Conservation (phyloP, 2,329 filamentous ascomycete species). For the Exophiala mesophila region DNA sequence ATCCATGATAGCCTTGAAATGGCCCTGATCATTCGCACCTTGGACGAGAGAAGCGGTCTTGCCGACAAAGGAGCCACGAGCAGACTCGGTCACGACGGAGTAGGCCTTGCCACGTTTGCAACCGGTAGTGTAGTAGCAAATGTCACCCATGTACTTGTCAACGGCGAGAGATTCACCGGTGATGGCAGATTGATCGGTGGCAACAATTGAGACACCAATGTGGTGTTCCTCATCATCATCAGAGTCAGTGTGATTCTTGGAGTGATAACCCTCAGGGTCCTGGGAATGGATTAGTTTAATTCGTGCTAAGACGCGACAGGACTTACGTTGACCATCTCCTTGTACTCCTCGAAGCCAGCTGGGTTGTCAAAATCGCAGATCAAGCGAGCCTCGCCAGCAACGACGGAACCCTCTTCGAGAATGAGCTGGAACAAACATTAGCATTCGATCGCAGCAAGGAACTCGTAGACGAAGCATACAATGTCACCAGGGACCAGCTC, state of each 20-base stretch:
- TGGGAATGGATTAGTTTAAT: conserved; percentile 27
- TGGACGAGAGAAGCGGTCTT: conserved; percentile 69
- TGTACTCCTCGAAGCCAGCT: conserved; percentile 63
- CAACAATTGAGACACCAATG: conserved; percentile 62
- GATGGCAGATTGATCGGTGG: conserved; percentile 74
- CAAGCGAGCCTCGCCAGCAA: conserved; percentile 64
- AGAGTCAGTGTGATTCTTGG: conserved; percentile 54
- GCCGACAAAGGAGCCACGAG: conserved; percentile 70
- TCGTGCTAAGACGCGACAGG: no score
- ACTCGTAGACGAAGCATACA: conserved; percentile 43
- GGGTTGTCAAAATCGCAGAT: conserved; percentile 68
- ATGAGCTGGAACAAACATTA: conserved; percentile 48
- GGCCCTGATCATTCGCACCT: conserved; percentile 69
- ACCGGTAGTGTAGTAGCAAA: conserved; percentile 72
- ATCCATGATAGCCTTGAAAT: conserved; percentile 82
- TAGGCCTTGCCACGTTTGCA: conserved; percentile 77
- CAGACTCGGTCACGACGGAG: conserved; percentile 62
- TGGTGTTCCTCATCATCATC: conserved; percentile 57
- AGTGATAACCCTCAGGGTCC: conserved; percentile 56
- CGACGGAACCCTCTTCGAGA: conserved; percentile 66
- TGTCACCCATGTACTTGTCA: conserved; percentile 72
- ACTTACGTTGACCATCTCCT: conserved; percentile 49
- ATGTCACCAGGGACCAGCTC: conserved; percentile 74
- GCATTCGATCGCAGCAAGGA: neutral
- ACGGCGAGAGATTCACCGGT: conserved; percentile 76